A percentile compares a stretch with the other conserved stretches of the same genome.
Conservation (phyloP, 768 basidiomycete species). For the Boletus reticulatus region DNA sequence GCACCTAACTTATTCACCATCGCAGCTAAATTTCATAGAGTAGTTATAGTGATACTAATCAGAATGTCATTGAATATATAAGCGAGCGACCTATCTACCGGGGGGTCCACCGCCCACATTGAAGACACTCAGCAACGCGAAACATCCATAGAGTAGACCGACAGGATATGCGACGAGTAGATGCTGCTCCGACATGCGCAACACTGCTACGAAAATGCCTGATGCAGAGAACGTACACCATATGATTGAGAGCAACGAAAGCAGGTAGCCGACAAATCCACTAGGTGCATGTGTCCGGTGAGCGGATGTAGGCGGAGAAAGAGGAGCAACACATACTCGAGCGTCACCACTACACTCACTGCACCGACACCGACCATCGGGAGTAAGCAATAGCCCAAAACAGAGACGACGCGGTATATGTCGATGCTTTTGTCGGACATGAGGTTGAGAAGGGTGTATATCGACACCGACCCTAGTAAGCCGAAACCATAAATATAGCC, state of each 20-base stretch:
- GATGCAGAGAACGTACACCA: slow-evolving; percentile 99
- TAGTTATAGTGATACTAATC: neutral
- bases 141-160: slow-evolving; percentile 90
- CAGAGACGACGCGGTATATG: slow-evolving; percentile 91
- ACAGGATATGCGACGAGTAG: slow-evolving; percentile 96
- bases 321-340: slow-evolving; percentile 65
- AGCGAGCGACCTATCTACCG: slow-evolving; percentile 26
- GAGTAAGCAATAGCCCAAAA: slow-evolving; percentile 93
- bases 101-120: slow-evolving; percentile 45
- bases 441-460: slow-evolving; percentile 93
- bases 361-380: slow-evolving; percentile 96
- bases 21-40: neutral
- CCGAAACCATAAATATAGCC: slow-evolving; percentile 98
- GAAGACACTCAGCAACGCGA: slow-evolving; percentile 91
- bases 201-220: slow-evolving; percentile 91
- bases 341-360: slow-evolving; percentile 78
- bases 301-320: slow-evolving; percentile 1
- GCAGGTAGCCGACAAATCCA: slow-evolving; percentile 79
- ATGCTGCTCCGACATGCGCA: slow-evolving; percentile 94
- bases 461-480: slow-evolving; percentile 86
- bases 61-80: slow-evolving; percentile 9
- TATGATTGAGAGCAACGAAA: slow-evolving; percentile 78
- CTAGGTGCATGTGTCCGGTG: slow-evolving; percentile 36
- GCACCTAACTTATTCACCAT: neutral
- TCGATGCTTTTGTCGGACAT: slow-evolving; percentile 97